Evolutionary conservation across 495 filamentous ascomycete species (phyloP), one percentile per base, ranked within the genome.

Genomic region (Penicillium lividum): DNA sequence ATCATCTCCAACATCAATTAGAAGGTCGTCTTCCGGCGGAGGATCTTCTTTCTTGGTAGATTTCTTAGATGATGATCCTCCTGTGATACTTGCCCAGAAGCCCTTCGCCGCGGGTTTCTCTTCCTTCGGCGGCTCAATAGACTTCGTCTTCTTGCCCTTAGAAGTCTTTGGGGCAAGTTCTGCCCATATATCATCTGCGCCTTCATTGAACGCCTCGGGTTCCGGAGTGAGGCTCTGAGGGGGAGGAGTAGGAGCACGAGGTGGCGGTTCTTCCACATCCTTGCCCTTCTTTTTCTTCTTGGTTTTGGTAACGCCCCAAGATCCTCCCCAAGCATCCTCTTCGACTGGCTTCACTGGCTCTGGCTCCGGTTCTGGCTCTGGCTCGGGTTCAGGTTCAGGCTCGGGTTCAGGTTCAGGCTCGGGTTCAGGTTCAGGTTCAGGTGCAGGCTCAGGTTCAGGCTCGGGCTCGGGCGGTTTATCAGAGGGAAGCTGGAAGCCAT

Each of bases 161-260:
- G 64, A 57, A 56, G 68, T 69, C 45, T 74, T 79, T 0, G 68
- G 63, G 28, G 66, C 67, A 44, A 73, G 59, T 3, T 69, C 72
- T 29, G 73, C 74, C 77, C 77, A 82, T 11, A 73, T 65, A 29
- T 70, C 67, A 40, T 68, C 67, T 3, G 18, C 40, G 27, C 60
- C 54, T 1, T 67, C 59, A 36, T 58, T 48, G 22, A 54, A 63
- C 25, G 67, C 62, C 27, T 79, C 75, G 11, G 75, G 73, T 25
- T 80, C 81, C 18, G 73, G 77, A 16, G 67, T 75, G 11, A 78
- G 60, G 28, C 75, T 72, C 69, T 81, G 70, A 58, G 78, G 75
- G 61, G 81, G 80, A 27, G 80, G 78, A 25, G 77, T 80, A 47
- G 68, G 83, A 54, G 78, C 85, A 62, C 78, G 79, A 51, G 72